Evolutionary conservation across 108 stramenopile genomes (phyloP), one percentile per base, ranked within the genome.

Genomic region (Cyclostephanos invisitatus): DNA sequence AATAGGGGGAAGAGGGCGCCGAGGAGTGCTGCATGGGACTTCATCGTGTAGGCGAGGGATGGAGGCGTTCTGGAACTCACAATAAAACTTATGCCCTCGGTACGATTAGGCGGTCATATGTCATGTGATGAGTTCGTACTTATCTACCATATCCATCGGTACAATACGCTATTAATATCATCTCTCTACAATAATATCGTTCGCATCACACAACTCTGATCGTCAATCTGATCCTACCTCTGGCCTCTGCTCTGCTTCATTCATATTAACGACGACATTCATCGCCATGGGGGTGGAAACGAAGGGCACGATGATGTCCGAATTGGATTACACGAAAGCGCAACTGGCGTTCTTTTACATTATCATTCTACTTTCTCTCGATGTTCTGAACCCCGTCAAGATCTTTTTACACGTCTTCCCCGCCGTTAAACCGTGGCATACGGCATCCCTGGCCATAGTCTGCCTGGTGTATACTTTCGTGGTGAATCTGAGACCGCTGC

Each of bases 381-480:
- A 96, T 82, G 67, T 86, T 0, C 81, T 96, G 62, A 96, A 96
- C 69, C 97, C 97, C 58, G 90, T 98, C 60, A 96, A 98, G 85
- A 82, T 98, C 58, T 81, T 98, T 62, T 62, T 93, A 51, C 89
- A 92, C 64, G 90, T 92, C 32, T 89, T 96, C 67, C 89, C 91
- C 7, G 50, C 77, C 38, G 61, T 96, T 25, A 71, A 70, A 8
- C 89, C 95, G 7, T 91, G 92, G 89, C 94, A 95, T 67, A 70
- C 96, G 40, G 94, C 91, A 9, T 36, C 82, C 5, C 44, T 87
- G 15, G 90, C 85, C 37, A 77, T 88, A 5, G 54, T 74, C 17
- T 74, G 91, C 60, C 83, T 90, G 67, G 37, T 70, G 11, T 96
- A 96, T 64, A 84, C 94, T 6, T 88, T 93, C 67, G 72, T 96